Conservation (phyloP, 495 filamentous ascomycete genomes). For the Massariosphaeria phaeospora region DNA sequence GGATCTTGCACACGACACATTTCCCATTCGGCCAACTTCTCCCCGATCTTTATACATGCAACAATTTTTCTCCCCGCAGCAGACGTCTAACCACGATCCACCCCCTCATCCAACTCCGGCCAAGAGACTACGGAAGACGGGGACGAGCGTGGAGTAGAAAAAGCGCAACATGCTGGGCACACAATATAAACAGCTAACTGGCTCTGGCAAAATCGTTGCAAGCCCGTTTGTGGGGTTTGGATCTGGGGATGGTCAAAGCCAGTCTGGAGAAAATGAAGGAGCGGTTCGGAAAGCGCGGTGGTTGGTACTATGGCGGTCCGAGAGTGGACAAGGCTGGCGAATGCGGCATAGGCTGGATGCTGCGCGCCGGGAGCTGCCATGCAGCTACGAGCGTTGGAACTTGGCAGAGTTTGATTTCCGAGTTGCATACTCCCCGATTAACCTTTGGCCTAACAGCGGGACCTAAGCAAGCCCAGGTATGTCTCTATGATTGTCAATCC, state of each 20-base stretch:
- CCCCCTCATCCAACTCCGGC: not conserved
- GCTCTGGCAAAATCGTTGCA: not conserved
- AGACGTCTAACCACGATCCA: not conserved
- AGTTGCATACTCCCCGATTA: too few relatives aligned
- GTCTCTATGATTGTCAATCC: not conserved
- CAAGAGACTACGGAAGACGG: not conserved
- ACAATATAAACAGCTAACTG: slow-evolving; percentile 1
- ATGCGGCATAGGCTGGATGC: not conserved
- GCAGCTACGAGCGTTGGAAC: too few relatives aligned
- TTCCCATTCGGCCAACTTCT: not conserved
- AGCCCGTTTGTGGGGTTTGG: not conserved
- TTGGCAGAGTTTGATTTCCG: too few relatives aligned
- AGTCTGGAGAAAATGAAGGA: not conserved
- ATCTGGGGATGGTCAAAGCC: not conserved
- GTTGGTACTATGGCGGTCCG: too few relatives aligned
- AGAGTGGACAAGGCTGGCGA: not conserved
- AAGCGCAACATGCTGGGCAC: not conserved
- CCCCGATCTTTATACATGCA: slow-evolving; percentile 9
- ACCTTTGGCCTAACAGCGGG: too few relatives aligned
- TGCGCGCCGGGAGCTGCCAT: not conserved
- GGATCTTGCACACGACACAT: not conserved
- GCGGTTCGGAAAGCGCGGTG: too few relatives aligned
- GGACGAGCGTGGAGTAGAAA: not conserved
- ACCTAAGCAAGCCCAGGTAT: not conserved
- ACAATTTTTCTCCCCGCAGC: too few relatives aligned